Evolutionary conservation across 345 rosid species (phyloP).

Genomic region (Eucalyptus albens): DNA sequence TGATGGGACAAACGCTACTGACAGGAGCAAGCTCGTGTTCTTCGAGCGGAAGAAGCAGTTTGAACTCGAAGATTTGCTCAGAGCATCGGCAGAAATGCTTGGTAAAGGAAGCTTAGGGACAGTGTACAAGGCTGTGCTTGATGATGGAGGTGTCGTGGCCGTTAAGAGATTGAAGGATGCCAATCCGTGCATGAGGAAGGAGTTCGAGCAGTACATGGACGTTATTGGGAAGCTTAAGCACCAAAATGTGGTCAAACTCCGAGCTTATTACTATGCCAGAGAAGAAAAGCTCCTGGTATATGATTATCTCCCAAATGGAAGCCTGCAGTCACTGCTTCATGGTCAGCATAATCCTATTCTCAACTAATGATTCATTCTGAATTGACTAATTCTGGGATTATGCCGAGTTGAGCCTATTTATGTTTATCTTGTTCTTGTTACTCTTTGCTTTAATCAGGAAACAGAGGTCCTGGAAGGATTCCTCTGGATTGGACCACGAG

Average conservation of each 20-base stretch:
- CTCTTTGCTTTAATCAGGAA: conserved; percentile 22
- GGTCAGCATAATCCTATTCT: conserved; percentile 17
- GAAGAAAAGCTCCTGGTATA: conserved; percentile 92
- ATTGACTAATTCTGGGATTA: background rate
- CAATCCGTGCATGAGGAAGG: conserved; percentile 82
- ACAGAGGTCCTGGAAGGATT: conserved; percentile 80
- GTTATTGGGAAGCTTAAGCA: conserved; percentile 73
- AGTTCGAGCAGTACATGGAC: conserved; percentile 95
- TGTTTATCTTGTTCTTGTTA: background rate
- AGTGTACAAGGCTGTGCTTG: conserved; percentile 85
- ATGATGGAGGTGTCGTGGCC: conserved; percentile 65
- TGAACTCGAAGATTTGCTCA: conserved; percentile 75
- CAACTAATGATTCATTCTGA: background rate
- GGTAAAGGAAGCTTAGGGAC: conserved; percentile 94
- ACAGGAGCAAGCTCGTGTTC: conserved; percentile 67
- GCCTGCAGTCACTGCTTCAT: conserved; percentile 77
- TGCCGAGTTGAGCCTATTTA: background rate
- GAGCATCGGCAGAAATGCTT: conserved; percentile 95
- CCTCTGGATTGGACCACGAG: conserved; percentile 98
- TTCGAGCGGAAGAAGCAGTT: conserved; percentile 69
- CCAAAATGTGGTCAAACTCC: conserved; percentile 56
- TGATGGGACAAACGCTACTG: conserved; percentile 65
- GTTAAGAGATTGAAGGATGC: conserved; percentile 91
- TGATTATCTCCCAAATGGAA: conserved; percentile 89
- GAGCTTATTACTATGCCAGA: conserved; percentile 85